These are phyloP conservation scores for Globisporangium recalcitrans DNA, from an alignment of 352 stramenopile species.

Conservation along the genomic window DNA sequence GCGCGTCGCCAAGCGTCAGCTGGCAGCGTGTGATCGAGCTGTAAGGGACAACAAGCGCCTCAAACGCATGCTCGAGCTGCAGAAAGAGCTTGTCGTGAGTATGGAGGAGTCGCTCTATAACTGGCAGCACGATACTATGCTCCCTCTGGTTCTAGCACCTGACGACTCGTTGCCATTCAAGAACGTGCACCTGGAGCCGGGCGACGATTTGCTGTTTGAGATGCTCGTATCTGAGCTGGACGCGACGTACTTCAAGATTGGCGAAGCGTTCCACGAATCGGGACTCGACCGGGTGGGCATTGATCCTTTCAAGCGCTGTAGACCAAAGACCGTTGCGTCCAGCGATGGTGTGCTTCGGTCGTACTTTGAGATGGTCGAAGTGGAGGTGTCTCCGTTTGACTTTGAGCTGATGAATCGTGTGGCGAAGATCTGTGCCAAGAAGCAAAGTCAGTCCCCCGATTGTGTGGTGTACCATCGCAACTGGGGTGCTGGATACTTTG, in stretches of 20 bases:
- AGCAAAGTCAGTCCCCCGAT: background rate
- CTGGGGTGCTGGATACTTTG: slow-evolving; percentile 1
- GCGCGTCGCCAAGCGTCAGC: slow-evolving; percentile 14
- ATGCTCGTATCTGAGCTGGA: slow-evolving; percentile 14
- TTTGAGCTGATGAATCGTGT: background rate
- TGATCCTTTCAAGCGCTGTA: background rate
- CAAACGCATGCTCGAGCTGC: slow-evolving; percentile 6
- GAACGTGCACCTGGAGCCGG: slow-evolving; percentile 4
- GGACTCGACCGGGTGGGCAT: background rate
- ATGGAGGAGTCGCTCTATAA: slow-evolving; percentile 13
- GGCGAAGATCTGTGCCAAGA: background rate
- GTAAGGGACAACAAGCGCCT: slow-evolving; percentile 11
- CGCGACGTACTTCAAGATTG: background rate
- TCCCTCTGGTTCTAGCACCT: background rate
- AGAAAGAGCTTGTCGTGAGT: slow-evolving; percentile 1
- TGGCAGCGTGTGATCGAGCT: background rate
- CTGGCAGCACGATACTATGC: background rate
- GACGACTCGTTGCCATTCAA: background rate
- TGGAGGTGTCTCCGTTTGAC: slow-evolving; percentile 5
- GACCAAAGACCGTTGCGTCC: background rate
- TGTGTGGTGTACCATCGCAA: background rate
- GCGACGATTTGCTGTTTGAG: slow-evolving; percentile 14
- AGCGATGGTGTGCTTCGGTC: background rate
- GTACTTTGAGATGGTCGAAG: slow-evolving; percentile 11
- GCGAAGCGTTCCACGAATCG: slow-evolving; percentile 1